A percentile compares a stretch with the other conserved stretches of the same genome.
phyloP scores from a whole-genome alignment of 2,329 filamentous ascomycete genomes.

The Pyricularia sp. region DNA sequence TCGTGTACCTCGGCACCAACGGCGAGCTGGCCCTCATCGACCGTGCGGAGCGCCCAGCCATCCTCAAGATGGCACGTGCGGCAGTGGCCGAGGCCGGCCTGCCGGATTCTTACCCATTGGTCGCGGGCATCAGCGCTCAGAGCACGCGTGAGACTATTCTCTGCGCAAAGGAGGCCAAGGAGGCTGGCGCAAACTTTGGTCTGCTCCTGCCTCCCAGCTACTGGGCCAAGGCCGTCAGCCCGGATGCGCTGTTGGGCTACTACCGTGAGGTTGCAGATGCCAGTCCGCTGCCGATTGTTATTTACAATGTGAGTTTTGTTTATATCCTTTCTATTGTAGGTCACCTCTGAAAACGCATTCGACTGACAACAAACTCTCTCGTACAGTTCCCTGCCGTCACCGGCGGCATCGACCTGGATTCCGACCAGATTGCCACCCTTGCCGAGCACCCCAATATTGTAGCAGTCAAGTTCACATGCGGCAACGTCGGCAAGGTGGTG shows the following conservation, averaged over 20 bases:
- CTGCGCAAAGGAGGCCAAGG: conserved; percentile 21
- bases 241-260: conserved; percentile 20
- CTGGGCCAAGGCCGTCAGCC: conserved; percentile 22
- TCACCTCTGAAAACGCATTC: background rate
- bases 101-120: conserved; percentile 23
- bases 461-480: conserved; percentile 36
- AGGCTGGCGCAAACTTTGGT: conserved; percentile 23
- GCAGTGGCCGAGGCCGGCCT: conserved; percentile 20
- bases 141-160: conserved; percentile 20
- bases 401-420: conserved; percentile 42
- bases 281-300: conserved; percentile 31
- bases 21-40: conserved; percentile 30
- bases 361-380: background rate
- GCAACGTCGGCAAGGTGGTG: conserved; percentile 34
- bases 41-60: conserved; percentile 23
- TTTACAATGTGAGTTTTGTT: conserved; percentile 49
- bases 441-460: conserved; percentile 34
- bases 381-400: conserved; percentile 50
- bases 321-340: background rate
- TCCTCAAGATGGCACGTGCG: conserved; percentile 24
- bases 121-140: conserved; percentile 29
- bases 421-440: conserved; percentile 40
- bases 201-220: conserved; percentile 25
- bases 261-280: conserved; percentile 24
- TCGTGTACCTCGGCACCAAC: conserved; percentile 33